These are phyloP conservation scores for Metarhizium robertsii DNA, from an alignment of 2,329 filamentous ascomycete genomes.

Conservation along the genomic window DNA sequence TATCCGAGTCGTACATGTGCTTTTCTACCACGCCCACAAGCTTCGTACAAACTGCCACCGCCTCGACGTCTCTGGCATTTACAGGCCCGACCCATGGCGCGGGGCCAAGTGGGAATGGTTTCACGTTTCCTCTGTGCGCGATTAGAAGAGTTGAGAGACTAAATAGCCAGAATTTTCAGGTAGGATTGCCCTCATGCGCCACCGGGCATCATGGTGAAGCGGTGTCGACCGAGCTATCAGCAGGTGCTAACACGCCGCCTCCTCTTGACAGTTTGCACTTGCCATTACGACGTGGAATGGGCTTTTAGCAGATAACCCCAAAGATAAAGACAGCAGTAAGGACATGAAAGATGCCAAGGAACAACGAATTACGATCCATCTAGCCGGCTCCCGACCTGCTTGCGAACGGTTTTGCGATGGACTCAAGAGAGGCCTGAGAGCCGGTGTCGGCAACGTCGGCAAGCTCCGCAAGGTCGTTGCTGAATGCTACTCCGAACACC, in stretches of 20 bases:
- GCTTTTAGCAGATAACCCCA: conserved; percentile 46
- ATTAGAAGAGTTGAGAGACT: conserved; percentile 87
- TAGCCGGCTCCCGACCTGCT: conserved; percentile 77
- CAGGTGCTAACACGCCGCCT: not conserved
- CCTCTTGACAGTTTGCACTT: conserved; percentile 60
- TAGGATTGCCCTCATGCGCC: conserved; percentile 18
- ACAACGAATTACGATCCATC: conserved; percentile 84
- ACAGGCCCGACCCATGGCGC: conserved; percentile 89
- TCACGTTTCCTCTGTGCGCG: conserved; percentile 85
- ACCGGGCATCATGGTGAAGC: not conserved
- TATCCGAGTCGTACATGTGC: conserved; percentile 91
- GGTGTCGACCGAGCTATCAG: not conserved
- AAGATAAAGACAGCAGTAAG: conserved; percentile 35
- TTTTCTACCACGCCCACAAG: conserved; percentile 91
- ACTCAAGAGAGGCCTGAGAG: conserved; percentile 79
- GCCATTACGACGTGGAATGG: conserved; percentile 94
- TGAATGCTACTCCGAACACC: conserved; percentile 87
- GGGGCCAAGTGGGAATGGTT: conserved; percentile 89
- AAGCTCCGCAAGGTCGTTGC: conserved; percentile 71
- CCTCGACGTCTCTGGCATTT: conserved; percentile 71
- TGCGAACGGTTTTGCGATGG: conserved; percentile 96
- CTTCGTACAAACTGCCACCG: conserved; percentile 72
- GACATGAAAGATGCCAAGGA: conserved; percentile 42
- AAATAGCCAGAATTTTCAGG: conserved; percentile 80
- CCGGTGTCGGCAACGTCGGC: conserved; percentile 79